Evolutionary conservation across 2,329 filamentous ascomycete species (phyloP), one percentile per base, ranked within the genome.

Genomic region (Cercospora janseana): DNA sequence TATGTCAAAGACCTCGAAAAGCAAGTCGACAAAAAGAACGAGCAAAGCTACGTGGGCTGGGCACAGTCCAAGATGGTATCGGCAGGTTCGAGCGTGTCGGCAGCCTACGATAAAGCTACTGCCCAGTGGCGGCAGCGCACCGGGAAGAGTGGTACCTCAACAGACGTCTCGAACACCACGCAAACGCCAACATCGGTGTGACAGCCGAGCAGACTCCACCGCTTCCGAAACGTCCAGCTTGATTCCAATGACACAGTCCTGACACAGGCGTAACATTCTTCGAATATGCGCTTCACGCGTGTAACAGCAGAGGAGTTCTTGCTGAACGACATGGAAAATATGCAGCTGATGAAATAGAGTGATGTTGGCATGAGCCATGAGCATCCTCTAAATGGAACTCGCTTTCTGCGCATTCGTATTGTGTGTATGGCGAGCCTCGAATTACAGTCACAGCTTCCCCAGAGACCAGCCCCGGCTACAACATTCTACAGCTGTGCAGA

Each of bases 11-110:
- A 63, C 26, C 53, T 75, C 52, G 69, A 73, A 59, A 63, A 65
- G 43, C 66, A 73, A 43, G 70, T 75, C 8, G 59, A 73, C 52
- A 65, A 69, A 60, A 72, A 70, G 63, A 74, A 73, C 53, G 59
- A 75, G 57, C 64, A 72, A 56, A 72, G 68, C 45, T 70, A 70
- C 43, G 63, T 74, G 57, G 64, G 66, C 26, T 70, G 72, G 63
- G 69, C 70, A 37, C 70, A 69, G 49, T 67, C 70, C 48, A 73
- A 72, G 60, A 66, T 73, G 55, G 68, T 55, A 4, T 52, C 52
- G 27, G 61, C 63, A 16, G 66, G 66, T 8, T 58, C 58, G 1
- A 55, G 49, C 37, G 63, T 63, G 9, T 51, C 56, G 6, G 49
- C 37, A 5, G 61, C 62, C 3, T 55, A 55, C 37, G 52, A 56